Evolutionary conservation across 768 basidiomycete species (phyloP).

Genomic region (Daedaleopsis sinensis): DNA sequence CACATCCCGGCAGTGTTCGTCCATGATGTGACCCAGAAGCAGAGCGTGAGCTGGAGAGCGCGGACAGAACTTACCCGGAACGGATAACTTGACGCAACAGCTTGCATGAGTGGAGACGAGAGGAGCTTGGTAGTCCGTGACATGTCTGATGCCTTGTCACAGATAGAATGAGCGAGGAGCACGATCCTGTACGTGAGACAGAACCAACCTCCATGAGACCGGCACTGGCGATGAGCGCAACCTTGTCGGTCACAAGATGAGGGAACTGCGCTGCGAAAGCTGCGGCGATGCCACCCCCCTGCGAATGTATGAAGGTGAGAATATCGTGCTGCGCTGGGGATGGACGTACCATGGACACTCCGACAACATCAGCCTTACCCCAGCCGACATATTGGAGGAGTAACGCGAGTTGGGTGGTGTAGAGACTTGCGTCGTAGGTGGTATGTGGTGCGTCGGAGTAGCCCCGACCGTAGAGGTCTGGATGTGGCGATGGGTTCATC

Average conservation of each 20-base stretch:
- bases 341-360: constrained; percentile 71
- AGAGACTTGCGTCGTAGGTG: constrained; percentile 64
- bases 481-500: background rate
- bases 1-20: no score
- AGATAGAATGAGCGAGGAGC: no score
- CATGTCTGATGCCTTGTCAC: constrained; percentile 60
- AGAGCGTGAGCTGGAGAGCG: background rate
- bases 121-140: constrained; percentile 78
- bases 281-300: constrained; percentile 78
- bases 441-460: constrained; percentile 81
- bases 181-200: background rate
- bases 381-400: constrained; percentile 80
- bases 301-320: background rate
- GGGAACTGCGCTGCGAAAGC: constrained; percentile 76
- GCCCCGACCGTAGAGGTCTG: constrained; percentile 82
- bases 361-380: constrained; percentile 65
- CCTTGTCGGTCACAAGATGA: constrained; percentile 63
- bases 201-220: constrained; percentile 67
- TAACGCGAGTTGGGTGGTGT: constrained; percentile 79
- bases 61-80: constrained; percentile 49
- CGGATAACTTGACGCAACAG: constrained; percentile 61
- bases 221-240: constrained; percentile 68
- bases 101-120: constrained; percentile 75
- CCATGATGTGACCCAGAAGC: no score
- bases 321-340: background rate